A percentile compares a stretch with the other conserved stretches of the same genome.
phyloP scores from a whole-genome alignment of 345 rosid species.

The Melaleuca alternifolia region DNA sequence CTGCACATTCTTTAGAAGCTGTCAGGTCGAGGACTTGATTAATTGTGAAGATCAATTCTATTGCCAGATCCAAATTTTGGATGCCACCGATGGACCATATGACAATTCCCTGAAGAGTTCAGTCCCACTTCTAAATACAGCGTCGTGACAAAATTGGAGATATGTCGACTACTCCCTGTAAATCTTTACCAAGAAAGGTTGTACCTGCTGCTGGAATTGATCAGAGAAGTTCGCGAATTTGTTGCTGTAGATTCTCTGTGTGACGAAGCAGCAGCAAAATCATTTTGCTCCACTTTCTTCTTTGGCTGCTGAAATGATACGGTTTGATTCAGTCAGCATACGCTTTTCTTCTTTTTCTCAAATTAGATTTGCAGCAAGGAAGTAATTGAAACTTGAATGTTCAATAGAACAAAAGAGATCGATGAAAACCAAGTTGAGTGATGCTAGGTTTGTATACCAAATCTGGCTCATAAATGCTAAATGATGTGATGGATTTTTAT shows the following conservation, averaged over 20 bases:
- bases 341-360: background rate
- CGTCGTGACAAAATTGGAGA: background rate
- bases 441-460: background rate
- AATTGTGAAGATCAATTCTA: slow-evolving; percentile 11
- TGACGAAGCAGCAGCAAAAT: background rate
- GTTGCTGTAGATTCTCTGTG: background rate
- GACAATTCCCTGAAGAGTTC: background rate
- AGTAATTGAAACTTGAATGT: too few relatives aligned
- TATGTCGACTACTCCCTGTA: background rate
- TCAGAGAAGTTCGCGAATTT: background rate
- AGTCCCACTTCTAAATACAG: background rate
- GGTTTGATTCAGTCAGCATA: background rate
- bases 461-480: background rate
- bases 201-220: background rate
- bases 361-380: too few relatives aligned
- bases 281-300: background rate
- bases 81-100: slow-evolving; percentile 5
- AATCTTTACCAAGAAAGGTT: background rate
- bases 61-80: slow-evolving; percentile 19
- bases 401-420: background rate
- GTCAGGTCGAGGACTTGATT: slow-evolving; percentile 9
- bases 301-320: background rate
- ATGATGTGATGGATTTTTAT: background rate
- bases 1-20: slow-evolving; percentile 50
- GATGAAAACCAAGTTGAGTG: background rate